These are phyloP conservation scores for Trypanosoma boissoni DNA, from an alignment of 208 protist genomes.

Conservation along the genomic window DNA sequence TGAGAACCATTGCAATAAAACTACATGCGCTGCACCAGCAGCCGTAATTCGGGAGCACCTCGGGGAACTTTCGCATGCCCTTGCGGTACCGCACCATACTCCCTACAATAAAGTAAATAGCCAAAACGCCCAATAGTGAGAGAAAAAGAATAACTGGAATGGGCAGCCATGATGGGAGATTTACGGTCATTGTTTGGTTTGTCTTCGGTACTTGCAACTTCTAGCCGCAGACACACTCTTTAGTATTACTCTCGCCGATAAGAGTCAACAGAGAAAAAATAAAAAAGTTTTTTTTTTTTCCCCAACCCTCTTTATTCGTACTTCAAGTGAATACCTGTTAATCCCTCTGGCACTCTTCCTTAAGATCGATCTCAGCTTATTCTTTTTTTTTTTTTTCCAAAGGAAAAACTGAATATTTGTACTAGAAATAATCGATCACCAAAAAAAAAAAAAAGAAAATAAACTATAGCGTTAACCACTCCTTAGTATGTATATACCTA, in stretches of 20 bases:
- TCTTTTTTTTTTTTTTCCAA: neutral
- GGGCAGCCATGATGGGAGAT: constrained; percentile 15
- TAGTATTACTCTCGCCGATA: neutral
- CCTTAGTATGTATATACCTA: neutral
- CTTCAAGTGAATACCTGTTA: constrained; percentile 4
- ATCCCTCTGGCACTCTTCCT: neutral
- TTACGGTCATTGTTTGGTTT: constrained; percentile 1
- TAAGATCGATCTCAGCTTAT: neutral
- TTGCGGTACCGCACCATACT: constrained; percentile 66
- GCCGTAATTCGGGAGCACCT: constrained; percentile 76
- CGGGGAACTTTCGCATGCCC: constrained; percentile 62
- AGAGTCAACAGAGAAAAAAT: constrained; percentile 2
- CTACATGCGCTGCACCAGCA: constrained; percentile 48
- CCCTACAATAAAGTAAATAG: constrained; percentile 67
- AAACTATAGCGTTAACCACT: neutral
- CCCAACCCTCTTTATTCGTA: constrained; percentile 1
- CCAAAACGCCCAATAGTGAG: constrained; percentile 24
- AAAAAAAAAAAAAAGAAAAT: neutral
- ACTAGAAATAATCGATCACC: neutral
- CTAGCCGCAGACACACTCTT: no score
- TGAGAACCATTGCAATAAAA: constrained; percentile 32
- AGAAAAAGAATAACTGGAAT: constrained; percentile 37
- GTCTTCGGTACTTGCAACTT: neutral
- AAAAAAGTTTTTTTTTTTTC: constrained; percentile 1
- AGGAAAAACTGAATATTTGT: neutral